Percentiles rank a stretch among this genome's conserved stretches.
Evolutionary conservation across 2,329 filamentous ascomycete species (phyloP).

Genomic region (Paecilomyces fulvus): DNA sequence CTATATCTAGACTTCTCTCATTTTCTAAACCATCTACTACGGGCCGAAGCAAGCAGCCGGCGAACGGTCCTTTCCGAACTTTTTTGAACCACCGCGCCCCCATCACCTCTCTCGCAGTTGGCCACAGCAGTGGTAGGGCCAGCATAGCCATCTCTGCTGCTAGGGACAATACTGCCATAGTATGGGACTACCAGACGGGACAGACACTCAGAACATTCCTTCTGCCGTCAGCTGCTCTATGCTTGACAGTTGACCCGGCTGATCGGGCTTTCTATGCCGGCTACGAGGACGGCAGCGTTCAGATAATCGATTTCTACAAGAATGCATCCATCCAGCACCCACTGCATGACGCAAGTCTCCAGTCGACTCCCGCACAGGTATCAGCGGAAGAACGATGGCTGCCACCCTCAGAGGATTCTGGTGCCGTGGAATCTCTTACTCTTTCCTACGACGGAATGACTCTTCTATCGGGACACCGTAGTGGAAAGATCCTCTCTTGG

Average conservation of each 20-base stretch:
- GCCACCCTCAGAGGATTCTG: constrained; percentile 55
- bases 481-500: constrained; percentile 73
- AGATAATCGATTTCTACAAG: constrained; percentile 67
- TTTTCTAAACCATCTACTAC: constrained; percentile 42
- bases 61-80: constrained; percentile 63
- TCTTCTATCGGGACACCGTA: constrained; percentile 71
- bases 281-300: constrained; percentile 71
- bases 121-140: constrained; percentile 61
- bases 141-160: constrained; percentile 79
- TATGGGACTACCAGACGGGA: constrained; percentile 86
- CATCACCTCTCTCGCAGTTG: constrained; percentile 44
- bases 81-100: constrained; percentile 60
- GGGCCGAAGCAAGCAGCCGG: constrained; percentile 29
- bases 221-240: constrained; percentile 64
- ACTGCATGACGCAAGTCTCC: constrained; percentile 25
- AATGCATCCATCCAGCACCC: constrained; percentile 34
- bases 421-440: constrained; percentile 58
- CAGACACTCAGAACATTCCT: constrained; percentile 72
- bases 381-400: constrained; percentile 34
- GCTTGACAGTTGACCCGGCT: constrained; percentile 69
- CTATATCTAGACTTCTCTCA: constrained; percentile 63
- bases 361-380: constrained; percentile 34
- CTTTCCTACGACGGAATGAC: constrained; percentile 75
- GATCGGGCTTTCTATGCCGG: constrained; percentile 75
- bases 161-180: constrained; percentile 76